These are phyloP conservation scores for Yamadazyma dushanensis DNA, from an alignment of 1,139 yeast species.

Conservation along the genomic window DNA sequence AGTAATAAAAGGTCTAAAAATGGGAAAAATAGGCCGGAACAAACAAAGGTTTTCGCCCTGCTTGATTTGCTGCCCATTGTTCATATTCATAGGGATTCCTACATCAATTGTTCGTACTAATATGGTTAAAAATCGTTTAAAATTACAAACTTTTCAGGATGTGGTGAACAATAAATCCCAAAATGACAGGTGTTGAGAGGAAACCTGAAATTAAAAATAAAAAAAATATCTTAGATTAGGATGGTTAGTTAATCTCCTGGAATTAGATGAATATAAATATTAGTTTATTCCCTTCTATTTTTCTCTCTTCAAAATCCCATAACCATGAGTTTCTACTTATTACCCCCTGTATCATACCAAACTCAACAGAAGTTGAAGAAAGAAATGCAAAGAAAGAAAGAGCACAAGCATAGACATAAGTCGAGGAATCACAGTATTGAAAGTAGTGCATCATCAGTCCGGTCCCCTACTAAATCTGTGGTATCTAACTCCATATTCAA, in stretches of 20 bases:
- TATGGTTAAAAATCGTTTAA: slow-evolving; percentile 1
- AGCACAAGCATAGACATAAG: slow-evolving; percentile 2
- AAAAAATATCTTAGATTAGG: neutral
- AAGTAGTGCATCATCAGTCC: slow-evolving; percentile 5
- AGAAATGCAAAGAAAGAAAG: slow-evolving; percentile 18
- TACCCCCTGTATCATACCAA: slow-evolving; percentile 34
- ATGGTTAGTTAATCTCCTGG: neutral
- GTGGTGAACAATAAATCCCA: neutral
- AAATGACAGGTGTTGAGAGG: neutral
- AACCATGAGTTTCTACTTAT: slow-evolving; percentile 31
- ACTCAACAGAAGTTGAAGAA: slow-evolving; percentile 31
- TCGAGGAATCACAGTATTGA: slow-evolving; percentile 5
- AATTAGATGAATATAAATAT: neutral
- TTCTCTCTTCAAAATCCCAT: neutral
- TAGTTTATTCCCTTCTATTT: neutral
- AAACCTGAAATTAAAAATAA: neutral
- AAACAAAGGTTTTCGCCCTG: neutral
- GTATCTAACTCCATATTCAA: slow-evolving; percentile 9
- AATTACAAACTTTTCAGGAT: neutral
- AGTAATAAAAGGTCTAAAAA: no score
- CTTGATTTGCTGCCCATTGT: neutral
- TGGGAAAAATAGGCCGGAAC: no score
- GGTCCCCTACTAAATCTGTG: slow-evolving; percentile 5
- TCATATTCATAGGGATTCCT: neutral
- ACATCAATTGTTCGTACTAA: neutral